phyloP scores from a whole-genome alignment of 208 protist genomes.

The Wallacemonas rigidus region DNA sequence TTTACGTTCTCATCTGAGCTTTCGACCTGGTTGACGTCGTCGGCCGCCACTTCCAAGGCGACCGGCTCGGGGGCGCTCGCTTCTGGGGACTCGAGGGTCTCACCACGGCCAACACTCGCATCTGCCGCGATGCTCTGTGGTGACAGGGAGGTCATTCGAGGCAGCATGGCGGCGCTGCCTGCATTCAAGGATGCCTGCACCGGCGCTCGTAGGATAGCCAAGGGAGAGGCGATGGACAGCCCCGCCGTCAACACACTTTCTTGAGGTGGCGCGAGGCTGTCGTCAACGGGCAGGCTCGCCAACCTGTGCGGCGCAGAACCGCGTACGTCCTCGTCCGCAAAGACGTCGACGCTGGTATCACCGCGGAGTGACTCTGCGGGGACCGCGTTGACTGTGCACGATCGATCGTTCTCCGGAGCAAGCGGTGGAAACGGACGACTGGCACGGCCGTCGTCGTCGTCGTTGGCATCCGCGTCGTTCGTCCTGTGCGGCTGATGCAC shows the following conservation, averaged over 20 bases:
- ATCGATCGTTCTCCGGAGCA: no score
- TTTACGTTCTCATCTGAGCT: slow-evolving; percentile 5
- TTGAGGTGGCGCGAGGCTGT: not conserved
- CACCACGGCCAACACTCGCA: no score
- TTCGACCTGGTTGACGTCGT: not conserved
- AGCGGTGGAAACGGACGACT: no score
- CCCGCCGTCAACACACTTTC: slow-evolving; percentile 1
- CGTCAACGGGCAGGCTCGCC: not conserved
- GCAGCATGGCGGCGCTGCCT: not conserved
- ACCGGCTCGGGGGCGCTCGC: not conserved
- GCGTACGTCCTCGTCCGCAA: no score
- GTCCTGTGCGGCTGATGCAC: no score
- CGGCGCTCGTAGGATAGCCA: slow-evolving; percentile 4
- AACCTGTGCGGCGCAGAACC: not conserved
- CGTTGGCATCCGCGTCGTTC: no score
- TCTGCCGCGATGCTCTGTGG: not conserved
- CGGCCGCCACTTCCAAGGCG: no score
- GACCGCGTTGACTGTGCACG: no score
- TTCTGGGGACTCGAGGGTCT: no score
- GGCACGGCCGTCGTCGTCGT: no score
- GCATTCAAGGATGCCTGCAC: not conserved
- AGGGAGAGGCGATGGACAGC: slow-evolving; percentile 7
- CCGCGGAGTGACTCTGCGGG: no score
- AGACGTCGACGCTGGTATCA: no score
- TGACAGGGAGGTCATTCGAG: not conserved